Evolutionary conservation across 805 yeast species (phyloP).

Genomic region (Pichia heedii): DNA sequence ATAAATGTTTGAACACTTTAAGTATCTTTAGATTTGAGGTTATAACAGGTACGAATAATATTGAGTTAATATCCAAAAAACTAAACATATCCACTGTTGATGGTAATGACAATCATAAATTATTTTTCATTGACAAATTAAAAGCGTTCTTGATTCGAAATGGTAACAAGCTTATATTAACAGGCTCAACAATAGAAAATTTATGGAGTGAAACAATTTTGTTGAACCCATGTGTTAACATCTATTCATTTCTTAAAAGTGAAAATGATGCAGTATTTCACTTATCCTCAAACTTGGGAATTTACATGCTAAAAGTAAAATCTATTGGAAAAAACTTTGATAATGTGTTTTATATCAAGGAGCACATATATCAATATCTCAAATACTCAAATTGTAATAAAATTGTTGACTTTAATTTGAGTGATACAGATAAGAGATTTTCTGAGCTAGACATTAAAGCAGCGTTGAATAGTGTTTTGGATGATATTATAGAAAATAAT

Average conservation of each 20-base stretch:
- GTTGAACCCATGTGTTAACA: conserved; percentile 41
- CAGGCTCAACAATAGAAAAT: conserved; percentile 36
- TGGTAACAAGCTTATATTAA: conserved; percentile 38
- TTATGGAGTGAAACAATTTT: conserved; percentile 73
- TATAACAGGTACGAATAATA: not conserved
- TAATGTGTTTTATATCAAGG: conserved; percentile 37
- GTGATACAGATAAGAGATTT: conserved; percentile 31
- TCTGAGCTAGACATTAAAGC: conserved; percentile 36
- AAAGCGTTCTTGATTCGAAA: not conserved
- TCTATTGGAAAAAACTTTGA: conserved; percentile 5
- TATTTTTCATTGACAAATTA: not conserved
- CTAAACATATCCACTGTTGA: not conserved
- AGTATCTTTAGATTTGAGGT: conserved; percentile 1
- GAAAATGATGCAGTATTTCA: conserved; percentile 4
- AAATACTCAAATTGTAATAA: conserved; percentile 36
- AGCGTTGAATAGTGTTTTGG: conserved; percentile 42
- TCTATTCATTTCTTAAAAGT: conserved; percentile 51
- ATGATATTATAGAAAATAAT: conserved; percentile 48
- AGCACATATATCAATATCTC: conserved; percentile 79
- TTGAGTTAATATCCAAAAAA: not conserved
- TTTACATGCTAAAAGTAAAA: conserved; percentile 30
- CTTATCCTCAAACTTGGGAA: conserved; percentile 49
- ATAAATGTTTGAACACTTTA: not conserved
- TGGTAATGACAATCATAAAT: not conserved
- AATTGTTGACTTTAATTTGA: conserved; percentile 16